Evolutionary conservation across 306 rosid species (phyloP), one percentile per base, ranked within the genome.

Genomic region (Calophaca sinica): DNA sequence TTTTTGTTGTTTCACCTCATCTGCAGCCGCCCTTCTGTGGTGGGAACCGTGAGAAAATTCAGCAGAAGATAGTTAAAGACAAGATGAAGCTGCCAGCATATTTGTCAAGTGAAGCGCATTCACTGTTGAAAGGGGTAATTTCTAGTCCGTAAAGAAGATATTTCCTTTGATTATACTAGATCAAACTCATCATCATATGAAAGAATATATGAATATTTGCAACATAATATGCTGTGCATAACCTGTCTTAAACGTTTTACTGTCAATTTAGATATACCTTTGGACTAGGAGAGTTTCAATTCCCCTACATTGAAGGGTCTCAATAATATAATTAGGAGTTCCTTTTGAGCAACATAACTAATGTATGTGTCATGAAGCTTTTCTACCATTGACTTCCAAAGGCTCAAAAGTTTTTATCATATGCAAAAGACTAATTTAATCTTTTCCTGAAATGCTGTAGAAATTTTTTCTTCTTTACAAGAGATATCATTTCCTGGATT

Each of bases 21-120:
- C 73, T 87, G 88, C 88, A 94, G 98, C 97, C 98, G 9, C 98
- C 98, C 33, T 94, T 87, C 68, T 83, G 86, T 79, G 98, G 94
- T 67, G 97, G 98, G 73, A 94, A 86, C 79, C 88, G 96, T 42
- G 84, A 84, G 67, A 94, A 86, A 78, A 86, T 91, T 62, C 98
- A 94, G 84, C 93, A 86, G 80, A 94, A 86, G 93, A 88, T 94
- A 76, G 87, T 94, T 6, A 94, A 88, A 84, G 98, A 94, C 68
- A 94, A 87, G 89, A 82, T 94, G 61, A 94, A 94, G 90, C 77
- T 94, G 86, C 98, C 98, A 3, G 82, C 90, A 57, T 94, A 69
- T 87, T 84, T 94, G 84, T 78, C 98, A 28, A 94, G 94, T 58
- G 98, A 94, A 79, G 97, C 97, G 12, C 98, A 94, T 83, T 85